These are phyloP conservation scores for Neonectria faginata DNA, from an alignment of 2,329 filamentous ascomycete species.

Conservation along the genomic window DNA sequence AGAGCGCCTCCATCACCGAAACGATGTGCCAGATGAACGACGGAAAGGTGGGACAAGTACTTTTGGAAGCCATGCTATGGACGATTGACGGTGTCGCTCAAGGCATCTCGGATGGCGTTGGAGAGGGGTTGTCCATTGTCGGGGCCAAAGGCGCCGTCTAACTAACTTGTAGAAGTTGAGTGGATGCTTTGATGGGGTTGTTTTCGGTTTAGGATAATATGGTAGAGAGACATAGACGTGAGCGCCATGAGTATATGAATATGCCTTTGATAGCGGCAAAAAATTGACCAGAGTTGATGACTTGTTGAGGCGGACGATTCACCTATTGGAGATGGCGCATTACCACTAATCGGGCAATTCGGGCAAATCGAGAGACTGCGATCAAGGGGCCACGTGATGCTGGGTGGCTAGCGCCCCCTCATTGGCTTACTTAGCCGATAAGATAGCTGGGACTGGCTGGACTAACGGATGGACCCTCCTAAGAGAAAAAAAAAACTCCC, in stretches of 20 bases:
- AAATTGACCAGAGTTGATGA: constrained; percentile 11
- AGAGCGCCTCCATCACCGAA: constrained; percentile 68
- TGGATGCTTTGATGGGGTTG: too few relatives aligned
- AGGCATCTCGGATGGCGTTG: constrained; percentile 74
- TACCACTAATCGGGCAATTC: background rate
- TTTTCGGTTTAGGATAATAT: constrained; percentile 13
- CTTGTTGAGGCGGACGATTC: background rate
- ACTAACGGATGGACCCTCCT: background rate
- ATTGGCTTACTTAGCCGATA: constrained; percentile 14
- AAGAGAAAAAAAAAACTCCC: constrained; percentile 22
- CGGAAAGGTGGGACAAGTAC: constrained; percentile 69
- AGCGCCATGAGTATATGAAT: constrained; percentile 8
- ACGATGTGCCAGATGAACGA: constrained; percentile 71
- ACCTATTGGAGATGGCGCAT: background rate
- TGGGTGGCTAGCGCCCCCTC: background rate
- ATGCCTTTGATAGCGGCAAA: constrained; percentile 12
- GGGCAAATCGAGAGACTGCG: background rate
- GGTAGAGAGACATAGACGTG: constrained; percentile 12
- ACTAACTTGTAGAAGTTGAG: background rate
- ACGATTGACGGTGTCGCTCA: constrained; percentile 72
- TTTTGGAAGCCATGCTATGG: constrained; percentile 70
- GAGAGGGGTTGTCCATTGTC: constrained; percentile 49
- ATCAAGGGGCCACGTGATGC: constrained; percentile 8
- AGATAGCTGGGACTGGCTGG: constrained; percentile 16
- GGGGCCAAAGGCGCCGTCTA: constrained; percentile 27